Base-by-base conservation (phyloP, 495 filamentous ascomycete genomes). In the Talaromyces trachyspermus region DNA sequence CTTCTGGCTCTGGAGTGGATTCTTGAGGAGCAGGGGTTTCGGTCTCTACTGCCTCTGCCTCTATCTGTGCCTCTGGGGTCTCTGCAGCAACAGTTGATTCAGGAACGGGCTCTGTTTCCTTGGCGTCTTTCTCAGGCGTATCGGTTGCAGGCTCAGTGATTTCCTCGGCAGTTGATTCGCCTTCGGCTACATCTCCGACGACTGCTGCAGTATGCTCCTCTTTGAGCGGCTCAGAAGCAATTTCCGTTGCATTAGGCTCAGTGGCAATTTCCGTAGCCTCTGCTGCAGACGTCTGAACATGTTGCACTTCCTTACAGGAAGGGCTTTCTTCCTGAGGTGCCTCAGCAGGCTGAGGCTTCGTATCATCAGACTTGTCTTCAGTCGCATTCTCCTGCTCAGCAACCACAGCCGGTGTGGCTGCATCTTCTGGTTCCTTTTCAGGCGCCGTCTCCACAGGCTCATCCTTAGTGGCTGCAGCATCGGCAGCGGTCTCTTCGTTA, bases 371-470 rank as follows among this genome's bases (percentile, higher is more conserved):
- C 12, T 52, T 36, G 40, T 55, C 49, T 27, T 12, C 43, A 10
- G 49, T 23, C 30, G 48, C 50, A 15, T 54, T 24, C 4, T 26
- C 33, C 26, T 49, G 24, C n/a, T 43, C 35, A 15, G 36, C 42
- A 5, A 43, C 41, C 11, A 42, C 39, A 42, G 9, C 39, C 22
- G 39, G 39, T 42, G 39, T 5, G 23, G 39, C 7, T 3, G 35
- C 35, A 19, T 52, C 52, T 36, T 27, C n/a, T 26, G 41, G 41
- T 8, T 18, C 12, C 29, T 26, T 41, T 14, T 33, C 37, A 18
- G 49, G 19, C 23, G 43, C 41, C 12, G 20, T 26, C 17, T 25
- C 26, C 12, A 26, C n/a, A 30, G 40, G n/a, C 37, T 35, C 38
- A 26, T 18, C 35, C 10, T 49, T 43, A 11, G 15, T 32, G 11